Conservation (phyloP, 805 yeast species). For the Barnettozyma siamensis region DNA sequence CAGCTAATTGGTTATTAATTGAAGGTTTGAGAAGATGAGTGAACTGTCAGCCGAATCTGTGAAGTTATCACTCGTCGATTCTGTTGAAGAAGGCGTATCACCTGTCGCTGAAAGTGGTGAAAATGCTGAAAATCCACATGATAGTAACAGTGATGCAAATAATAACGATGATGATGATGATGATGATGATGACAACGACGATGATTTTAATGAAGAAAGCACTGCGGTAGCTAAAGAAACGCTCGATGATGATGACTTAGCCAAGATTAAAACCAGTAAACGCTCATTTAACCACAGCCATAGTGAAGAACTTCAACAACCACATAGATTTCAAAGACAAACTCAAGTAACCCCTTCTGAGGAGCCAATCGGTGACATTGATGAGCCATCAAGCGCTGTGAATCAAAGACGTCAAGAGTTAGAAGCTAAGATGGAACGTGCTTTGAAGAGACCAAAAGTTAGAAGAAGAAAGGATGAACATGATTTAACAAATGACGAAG, state of each 20-base stretch:
- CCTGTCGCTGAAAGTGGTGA: not conserved
- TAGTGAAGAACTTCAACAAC: slow-evolving; percentile 1
- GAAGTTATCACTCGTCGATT: not conserved
- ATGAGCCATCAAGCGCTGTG: slow-evolving; percentile 21
- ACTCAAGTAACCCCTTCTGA: slow-evolving; percentile 8
- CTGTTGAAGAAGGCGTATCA: not conserved
- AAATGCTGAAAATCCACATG: slow-evolving; percentile 5
- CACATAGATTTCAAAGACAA: slow-evolving; percentile 3
- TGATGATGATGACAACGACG: slow-evolving; percentile 24
- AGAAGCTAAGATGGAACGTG: slow-evolving; percentile 75
- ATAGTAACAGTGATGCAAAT: slow-evolving; percentile 19
- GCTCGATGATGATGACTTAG: slow-evolving; percentile 26
- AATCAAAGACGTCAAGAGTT: slow-evolving; percentile 61
- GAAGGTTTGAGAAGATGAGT: too few relatives aligned
- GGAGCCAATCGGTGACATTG: slow-evolving; percentile 20
- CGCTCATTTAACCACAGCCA: slow-evolving; percentile 8
- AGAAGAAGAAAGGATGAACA: slow-evolving; percentile 78
- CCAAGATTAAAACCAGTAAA: slow-evolving; percentile 17
- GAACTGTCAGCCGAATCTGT: slow-evolving; percentile 2
- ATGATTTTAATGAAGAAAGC: slow-evolving; percentile 5
- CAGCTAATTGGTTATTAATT: too few relatives aligned
- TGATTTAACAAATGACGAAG: slow-evolving; percentile 92
- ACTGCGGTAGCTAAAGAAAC: slow-evolving; percentile 6
- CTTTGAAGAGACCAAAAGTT: slow-evolving; percentile 59
- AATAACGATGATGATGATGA: slow-evolving; percentile 24